Evolutionary conservation across 2,329 filamentous ascomycete species (phyloP), one percentile per base, ranked within the genome.

Genomic region (Colletotrichum sp.): DNA sequence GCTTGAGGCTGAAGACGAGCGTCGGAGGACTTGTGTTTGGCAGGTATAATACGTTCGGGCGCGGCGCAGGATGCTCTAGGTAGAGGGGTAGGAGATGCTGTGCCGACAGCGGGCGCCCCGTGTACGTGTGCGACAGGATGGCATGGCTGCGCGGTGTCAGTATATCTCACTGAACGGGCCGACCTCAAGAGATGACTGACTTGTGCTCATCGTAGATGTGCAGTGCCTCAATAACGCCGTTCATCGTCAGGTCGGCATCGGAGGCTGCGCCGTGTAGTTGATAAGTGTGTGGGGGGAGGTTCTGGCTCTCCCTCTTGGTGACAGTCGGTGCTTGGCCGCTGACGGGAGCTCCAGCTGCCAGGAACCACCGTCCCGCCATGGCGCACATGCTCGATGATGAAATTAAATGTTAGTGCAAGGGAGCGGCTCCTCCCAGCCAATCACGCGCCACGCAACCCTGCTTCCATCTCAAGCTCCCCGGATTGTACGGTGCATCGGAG

Each of bases 201-300:
- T 96, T 95, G 87, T 96, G 93, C 88, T 98, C 96, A 91, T 99
- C 96, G 86, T 94, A 98, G 84, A 99, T 96, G 88, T 99, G 96
- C 82, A 99, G 90, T 83, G 96, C 97, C 89, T 99, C 96, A 83
- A 99, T 94, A 83, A 94, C 92, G 87, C 95, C 93, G 87, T 91
- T 95, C 94, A 96, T 96, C 84, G 85, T 93, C 84, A 74, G 36
- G 70, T 76, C 71, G 71, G 71, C 74, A 76, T 76, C 71, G 73
- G 72, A 75, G 73, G 70, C 70, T 65, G 82, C 77, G 78, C 79
- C 79, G 77, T 79, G 77, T 79, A 80, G 81, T 79, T 78, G 75
- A 75, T 70, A 67, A 75, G 60, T 78, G 77, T 79, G 77, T 78
- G 75, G 77, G 67, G 76, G 24, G 73, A 38, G 65, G 69, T 69